Base-by-base conservation (phyloP, 164 flowering plant species). In the Piper longum region DNA sequence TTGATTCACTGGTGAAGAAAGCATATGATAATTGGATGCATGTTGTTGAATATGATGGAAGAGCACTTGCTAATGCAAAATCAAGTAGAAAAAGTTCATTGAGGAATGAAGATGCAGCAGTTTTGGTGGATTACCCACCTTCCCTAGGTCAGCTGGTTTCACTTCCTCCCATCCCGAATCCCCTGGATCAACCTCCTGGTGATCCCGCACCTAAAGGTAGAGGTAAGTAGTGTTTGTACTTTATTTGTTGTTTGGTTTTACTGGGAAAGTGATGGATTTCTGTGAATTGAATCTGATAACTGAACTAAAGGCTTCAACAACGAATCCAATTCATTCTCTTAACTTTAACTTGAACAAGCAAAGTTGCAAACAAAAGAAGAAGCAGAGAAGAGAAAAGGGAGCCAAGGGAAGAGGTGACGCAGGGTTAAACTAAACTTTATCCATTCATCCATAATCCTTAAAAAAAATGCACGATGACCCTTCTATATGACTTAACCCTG, bases 21-120 rank as follows among this genome's bases (percentile, higher is more conserved):
- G 99, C 99, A 16, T 90, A 93, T 78, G 97, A 93, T 16, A 88
- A 93, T 64, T 93, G 99, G 99, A 80, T 78, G 78, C 82, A 81
- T 74, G 99, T 90, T 17, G 66, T 90, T 70, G 99, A 93, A 76
- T 93, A 90, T 76, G 99, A 93, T 73, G 84, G 89, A 56, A 80
- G 85, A 67, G 81, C 89, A 63, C 84, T 93, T 13, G 36, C 84
- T 64, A 76, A 77, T 72, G 76, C 69, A 42, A 80, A 81, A 63
- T 71, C 54, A 62, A 80, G 73, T 71, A 72, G 66, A 44, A 64
- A 69, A 1, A 70, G 54, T 74, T 56, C 80, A 64, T 70, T 81
- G 13, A 72, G 72, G 54, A 62, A 52, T 64, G 81, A 81, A 70
- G 60, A 66, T 68, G 70, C 77, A 56, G 57, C 67, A 18, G 71